Evolutionary conservation across 129 eudicot species (phyloP).

Genomic region (Gnaphalium uliginosum): DNA sequence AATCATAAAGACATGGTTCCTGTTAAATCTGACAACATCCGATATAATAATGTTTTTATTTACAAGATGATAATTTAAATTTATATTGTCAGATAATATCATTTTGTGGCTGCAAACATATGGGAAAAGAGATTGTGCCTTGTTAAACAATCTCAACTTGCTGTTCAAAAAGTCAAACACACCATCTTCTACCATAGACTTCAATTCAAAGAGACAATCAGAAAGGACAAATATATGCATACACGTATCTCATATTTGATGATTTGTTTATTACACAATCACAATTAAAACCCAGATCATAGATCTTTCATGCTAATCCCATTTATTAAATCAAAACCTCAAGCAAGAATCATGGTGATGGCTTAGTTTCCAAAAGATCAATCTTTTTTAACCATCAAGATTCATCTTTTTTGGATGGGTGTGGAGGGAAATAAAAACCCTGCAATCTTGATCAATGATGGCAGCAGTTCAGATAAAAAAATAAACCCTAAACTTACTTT

Average conservation of each 20-base stretch:
- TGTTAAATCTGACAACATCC: too few relatives aligned
- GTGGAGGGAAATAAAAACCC: constrained; percentile 28
- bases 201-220: background rate
- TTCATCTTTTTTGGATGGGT: constrained; percentile 37
- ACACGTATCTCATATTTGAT: background rate
- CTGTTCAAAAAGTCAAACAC: constrained; percentile 24
- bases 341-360: constrained; percentile 14
- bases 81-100: background rate
- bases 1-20: too few relatives aligned
- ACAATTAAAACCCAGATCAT: constrained; percentile 17
- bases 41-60: background rate
- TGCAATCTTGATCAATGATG: constrained; percentile 29
- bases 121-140: constrained; percentile 2
- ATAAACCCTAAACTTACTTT: constrained; percentile 58
- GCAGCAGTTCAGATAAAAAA: constrained; percentile 31
- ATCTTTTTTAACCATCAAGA: constrained; percentile 14
- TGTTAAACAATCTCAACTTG: constrained; percentile 20
- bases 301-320: background rate
- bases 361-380: constrained; percentile 12
- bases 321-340: background rate
- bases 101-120: constrained; percentile 20
- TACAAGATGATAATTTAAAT: background rate
- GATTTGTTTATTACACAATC: background rate
- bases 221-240: background rate
- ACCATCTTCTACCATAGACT: constrained; percentile 4